phyloP scores from a whole-genome alignment of 257 asterid genomes.

The Solanum sitiens region DNA sequence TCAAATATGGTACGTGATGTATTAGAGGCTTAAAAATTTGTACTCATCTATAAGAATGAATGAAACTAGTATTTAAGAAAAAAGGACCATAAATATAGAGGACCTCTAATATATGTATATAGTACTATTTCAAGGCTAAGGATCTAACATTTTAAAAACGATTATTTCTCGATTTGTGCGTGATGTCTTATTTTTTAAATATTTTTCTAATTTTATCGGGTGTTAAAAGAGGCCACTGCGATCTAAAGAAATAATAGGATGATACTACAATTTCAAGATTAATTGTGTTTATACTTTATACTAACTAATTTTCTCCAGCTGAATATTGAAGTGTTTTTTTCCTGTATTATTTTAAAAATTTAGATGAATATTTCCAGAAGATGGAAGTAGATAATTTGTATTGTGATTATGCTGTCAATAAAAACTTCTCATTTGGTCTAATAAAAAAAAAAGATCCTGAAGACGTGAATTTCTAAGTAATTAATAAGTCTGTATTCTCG shows the following conservation, averaged over 20 bases:
- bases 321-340: background rate
- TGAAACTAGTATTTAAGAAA: background rate
- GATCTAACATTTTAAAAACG: background rate
- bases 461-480: too few species aligned
- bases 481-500: too few species aligned
- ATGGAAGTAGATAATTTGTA: background rate
- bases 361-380: background rate
- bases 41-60: background rate
- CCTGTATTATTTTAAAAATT: background rate
- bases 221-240: background rate
- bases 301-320: background rate
- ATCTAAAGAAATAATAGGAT: background rate
- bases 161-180: background rate
- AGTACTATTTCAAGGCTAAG: background rate
- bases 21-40: background rate
- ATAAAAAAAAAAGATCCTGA: too few species aligned
- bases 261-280: background rate
- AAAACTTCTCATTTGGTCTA: too few species aligned
- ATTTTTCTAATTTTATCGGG: background rate
- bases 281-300: background rate
- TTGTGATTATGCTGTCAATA: too few species aligned
- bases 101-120: background rate
- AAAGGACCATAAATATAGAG: background rate
- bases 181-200: too few species aligned
- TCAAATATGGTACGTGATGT: background rate